Base-by-base conservation (phyloP, 2,329 filamentous ascomycete species). In the Corinectria fuckeliana region DNA sequence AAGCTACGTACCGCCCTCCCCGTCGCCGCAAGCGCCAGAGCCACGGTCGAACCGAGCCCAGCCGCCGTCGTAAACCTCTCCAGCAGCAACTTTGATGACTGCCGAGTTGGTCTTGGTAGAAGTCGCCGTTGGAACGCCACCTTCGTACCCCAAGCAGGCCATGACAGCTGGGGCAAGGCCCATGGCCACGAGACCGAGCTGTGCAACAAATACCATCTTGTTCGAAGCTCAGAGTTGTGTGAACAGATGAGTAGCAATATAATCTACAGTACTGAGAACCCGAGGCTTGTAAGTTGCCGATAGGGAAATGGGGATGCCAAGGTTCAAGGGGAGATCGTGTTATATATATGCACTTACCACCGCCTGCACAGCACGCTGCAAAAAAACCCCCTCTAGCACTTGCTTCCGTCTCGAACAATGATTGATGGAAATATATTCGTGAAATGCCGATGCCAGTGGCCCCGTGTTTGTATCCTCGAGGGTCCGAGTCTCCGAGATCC, bases 1-100 rank as follows among this genome's bases (percentile, higher is more conserved):
- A 21, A 11, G 4, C 11, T 50, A 63, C 68, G 67, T 51, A 76
- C 78, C 66, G 80, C 79, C 25, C 65, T 68, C 64, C 79, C 74
- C 18, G 4, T 72, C 75, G 28, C 64, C 75, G 70, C 80, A 81
- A 30, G 72, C 59, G 1, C 59, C 72, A 8, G 63, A 58, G 18
- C 73, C 74, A 20, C 74, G 73, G 59, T 77, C 75, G 45, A 71
- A 77, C 52, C 69, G 69, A 23, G 61, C 64, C 67, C 69, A 73
- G 28, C 66, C 62, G 53, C 69, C 72, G 48, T 74, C 72, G 42
- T 64, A 74, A 11, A 67, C 63, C 9, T 67, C 58, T 10, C 72
- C 67, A 3, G 68, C 54, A 9, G 58, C 45, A 25, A 72, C 65
- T 50, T 71, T 68, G 16, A 74, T 75, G 11, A 72, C 70, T 0